Evolutionary conservation across 176 grass and related monocot genomes (phyloP), one percentile per base, ranked within the genome.

Genomic region (Aechmea fasciata): DNA sequence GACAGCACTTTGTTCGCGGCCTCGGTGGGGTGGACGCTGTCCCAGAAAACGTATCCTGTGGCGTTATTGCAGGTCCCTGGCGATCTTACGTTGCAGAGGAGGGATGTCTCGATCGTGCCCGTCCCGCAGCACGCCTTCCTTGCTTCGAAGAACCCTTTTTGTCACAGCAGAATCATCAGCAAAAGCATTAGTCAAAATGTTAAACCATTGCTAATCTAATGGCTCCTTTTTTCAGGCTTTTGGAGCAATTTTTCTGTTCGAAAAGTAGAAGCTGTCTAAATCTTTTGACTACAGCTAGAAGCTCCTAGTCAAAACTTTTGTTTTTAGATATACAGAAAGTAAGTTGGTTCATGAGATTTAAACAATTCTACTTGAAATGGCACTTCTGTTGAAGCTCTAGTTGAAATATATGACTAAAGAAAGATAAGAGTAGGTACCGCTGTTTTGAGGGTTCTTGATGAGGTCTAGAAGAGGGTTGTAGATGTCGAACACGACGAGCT

Each of bases 21-120:
- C 79, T 92, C 93, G 6, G 93, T 84, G 49, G 93, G 93, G 83
- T 96, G 93, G 84, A 92, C 84, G 3, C 93, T 87, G 77, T 96
- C 93, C 93, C 89, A 92, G 88, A 96, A 96, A 52, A 96, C 89
- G 72, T 92, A 96, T 0, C 86, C 89, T 1, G 93, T 89, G 52
- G 93, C 89, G 74, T 96, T 84, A 55, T 57, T 25, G 83, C 93
- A 96, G 57, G 89, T 96, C 68, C 93, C 93, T 22, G 73, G 57
- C 23, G 89, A 73, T 1, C 77, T 51, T 70, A 83, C 67, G 69
- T 90, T 70, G 81, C 93, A 92, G 12, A 92, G 83, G 66, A 96
- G 68, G 47, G 93, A 96, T 47, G 89, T 87, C 86, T 96, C 89
- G 49, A 96, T 83, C n/a, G 86, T 96, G 54, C 93, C 93, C 24